A percentile compares a stretch with the other conserved stretches of the same genome.
phyloP scores from a whole-genome alignment of 768 basidiomycete genomes.

The Dendrothele bispora region DNA sequence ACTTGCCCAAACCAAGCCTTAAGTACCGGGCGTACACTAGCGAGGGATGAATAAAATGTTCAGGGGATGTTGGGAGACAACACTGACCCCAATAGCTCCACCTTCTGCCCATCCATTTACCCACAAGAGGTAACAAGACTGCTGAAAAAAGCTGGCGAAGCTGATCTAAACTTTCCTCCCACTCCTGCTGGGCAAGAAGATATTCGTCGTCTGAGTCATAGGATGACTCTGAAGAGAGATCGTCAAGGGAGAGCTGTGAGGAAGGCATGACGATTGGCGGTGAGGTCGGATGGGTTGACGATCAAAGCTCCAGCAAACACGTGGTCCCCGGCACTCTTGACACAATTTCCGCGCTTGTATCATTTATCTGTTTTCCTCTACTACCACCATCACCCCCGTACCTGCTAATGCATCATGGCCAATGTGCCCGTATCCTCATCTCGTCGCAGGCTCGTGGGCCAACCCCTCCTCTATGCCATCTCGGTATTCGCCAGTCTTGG shows the following conservation, averaged over 20 bases:
- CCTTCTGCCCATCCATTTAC: slow-evolving; percentile 84
- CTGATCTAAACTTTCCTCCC: slow-evolving; percentile 89
- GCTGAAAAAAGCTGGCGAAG: slow-evolving; percentile 78
- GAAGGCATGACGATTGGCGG: slow-evolving; percentile 51
- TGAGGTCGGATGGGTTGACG: slow-evolving; percentile 14
- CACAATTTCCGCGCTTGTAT: neutral
- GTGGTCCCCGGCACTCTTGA: slow-evolving; percentile 4
- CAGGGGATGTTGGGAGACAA: slow-evolving; percentile 2
- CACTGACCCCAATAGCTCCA: slow-evolving; percentile 85
- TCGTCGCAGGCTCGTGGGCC: slow-evolving; percentile 66
- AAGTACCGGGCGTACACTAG: slow-evolving; percentile 73
- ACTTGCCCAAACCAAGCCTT: slow-evolving; percentile 57
- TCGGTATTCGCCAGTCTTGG: slow-evolving; percentile 82
- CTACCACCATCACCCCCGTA: slow-evolving; percentile 14
- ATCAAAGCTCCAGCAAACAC: slow-evolving; percentile 7
- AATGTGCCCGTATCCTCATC: slow-evolving; percentile 27
- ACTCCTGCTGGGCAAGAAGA: slow-evolving; percentile 81
- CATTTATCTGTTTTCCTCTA: slow-evolving; percentile 9
- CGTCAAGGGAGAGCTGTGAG: slow-evolving; percentile 64
- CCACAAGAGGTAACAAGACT: slow-evolving; percentile 81
- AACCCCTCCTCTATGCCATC: slow-evolving; percentile 75
- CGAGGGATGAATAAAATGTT: slow-evolving; percentile 12
- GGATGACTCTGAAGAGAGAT: slow-evolving; percentile 52
- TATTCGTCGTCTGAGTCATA: slow-evolving; percentile 73
- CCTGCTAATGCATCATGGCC: slow-evolving; percentile 56